Evolutionary conservation across 2,329 filamentous ascomycete genomes (phyloP), one percentile per base, ranked within the genome.

Genomic region (Neurospora sp.): DNA sequence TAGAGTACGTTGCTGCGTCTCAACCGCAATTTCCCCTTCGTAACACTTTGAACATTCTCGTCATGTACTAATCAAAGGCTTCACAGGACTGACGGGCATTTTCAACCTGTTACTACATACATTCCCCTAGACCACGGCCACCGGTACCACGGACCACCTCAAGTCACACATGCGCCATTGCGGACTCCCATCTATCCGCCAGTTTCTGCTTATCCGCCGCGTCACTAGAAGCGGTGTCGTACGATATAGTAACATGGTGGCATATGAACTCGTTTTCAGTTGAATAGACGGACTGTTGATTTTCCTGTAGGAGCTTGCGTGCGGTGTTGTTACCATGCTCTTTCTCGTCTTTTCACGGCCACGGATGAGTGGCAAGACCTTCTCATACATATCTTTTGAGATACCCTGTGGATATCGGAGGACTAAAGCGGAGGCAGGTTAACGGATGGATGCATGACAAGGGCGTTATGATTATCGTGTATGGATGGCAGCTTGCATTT

Each of bases 1-100:
- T 74, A 36, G 75, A 75, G 69, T 74, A 75, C 52, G 52, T 72
- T 46, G 42, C 42, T 10, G 71, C 70, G 3, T 66, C 43, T 33
- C 66, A 70, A 62, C 66, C 67, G 74, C 74, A 69, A 72, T 67
- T 68, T 38, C 19, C 23, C 33, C 28, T 39, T n/a, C 43, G 10
- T 4, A 15, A 15, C 19, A 28, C 46, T 1, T 17, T 33, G 36
- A 7, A 36, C 13, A 9, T 62, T 36, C 13, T 17, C 52, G 52
- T 17, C 52, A 36, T 15, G 7, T 62, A 62, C 52, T 62, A 36
- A 62, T 36, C 19, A 28, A 52, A 10, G 23, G 28, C 23, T 62
- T 62, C 52, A 28, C 28, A 62, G 52, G 23, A n/a, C 52, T 33
- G 52, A 36, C 13, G 52, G 52, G 4, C 52, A 62, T 33, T 62